phyloP scores from a whole-genome alignment of 495 filamentous ascomycete genomes.

The Staphylotrichum tortipilum region DNA sequence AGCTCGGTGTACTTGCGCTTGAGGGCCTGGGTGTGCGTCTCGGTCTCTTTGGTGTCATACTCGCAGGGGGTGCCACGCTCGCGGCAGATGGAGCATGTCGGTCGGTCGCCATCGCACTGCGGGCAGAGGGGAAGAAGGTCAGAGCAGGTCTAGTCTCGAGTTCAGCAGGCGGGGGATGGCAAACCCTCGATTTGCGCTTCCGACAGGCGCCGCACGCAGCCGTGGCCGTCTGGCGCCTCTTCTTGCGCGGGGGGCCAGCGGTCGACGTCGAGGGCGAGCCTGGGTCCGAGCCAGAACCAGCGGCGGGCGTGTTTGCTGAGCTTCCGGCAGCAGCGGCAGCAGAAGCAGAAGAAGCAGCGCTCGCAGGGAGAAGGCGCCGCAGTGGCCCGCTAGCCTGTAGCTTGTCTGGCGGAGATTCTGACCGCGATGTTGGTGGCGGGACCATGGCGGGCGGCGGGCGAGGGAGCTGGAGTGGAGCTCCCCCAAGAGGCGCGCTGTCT shows the following conservation, averaged over 20 bases:
- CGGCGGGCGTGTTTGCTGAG: not conserved
- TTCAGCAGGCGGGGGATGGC: constrained; percentile 3
- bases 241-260: constrained; percentile 2
- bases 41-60: constrained; percentile 30
- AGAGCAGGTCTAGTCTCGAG: not conserved
- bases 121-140: not conserved
- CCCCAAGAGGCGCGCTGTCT: too few relatives aligned
- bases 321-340: too few relatives aligned
- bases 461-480: not conserved
- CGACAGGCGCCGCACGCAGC: constrained; percentile 48
- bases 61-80: constrained; percentile 28
- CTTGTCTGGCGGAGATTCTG: constrained; percentile 2
- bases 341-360: not conserved
- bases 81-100: constrained; percentile 28
- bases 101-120: constrained; percentile 33
- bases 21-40: constrained; percentile 34
- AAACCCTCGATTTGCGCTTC: constrained; percentile 48
- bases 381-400: constrained; percentile 1
- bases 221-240: constrained; percentile 37
- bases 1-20: constrained; percentile 35
- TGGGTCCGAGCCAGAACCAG: not conserved
- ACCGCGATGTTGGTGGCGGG: not conserved
- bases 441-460: not conserved
- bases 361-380: constrained; percentile 15
- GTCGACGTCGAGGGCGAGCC: not conserved